Base-by-base conservation (phyloP, 192 early-diverging fungal genomes). In the Gamsiella multidivaricata region DNA sequence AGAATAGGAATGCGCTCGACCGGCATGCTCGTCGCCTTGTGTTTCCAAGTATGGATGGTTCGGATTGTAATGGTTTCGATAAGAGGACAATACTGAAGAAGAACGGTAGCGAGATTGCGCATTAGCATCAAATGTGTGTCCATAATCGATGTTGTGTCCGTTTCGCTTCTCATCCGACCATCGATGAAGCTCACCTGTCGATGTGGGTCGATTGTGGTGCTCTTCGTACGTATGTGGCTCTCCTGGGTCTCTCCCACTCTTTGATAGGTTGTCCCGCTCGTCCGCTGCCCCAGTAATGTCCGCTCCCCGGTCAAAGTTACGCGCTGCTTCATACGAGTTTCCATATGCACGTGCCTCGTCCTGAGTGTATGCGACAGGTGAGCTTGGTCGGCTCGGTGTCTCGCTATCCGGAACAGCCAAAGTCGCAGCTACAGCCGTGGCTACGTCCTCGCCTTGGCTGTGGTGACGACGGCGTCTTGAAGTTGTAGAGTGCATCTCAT, bases 21-120 rank as follows among this genome's bases (percentile, higher is more conserved):
- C n/a, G 31, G 18, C 36, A 45, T 46, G 8, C 9, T 61, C 45
- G 26, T 2, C 28, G 2, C 2, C 0, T 11, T n/a, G 43, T n/a
- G 39, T 20, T 37, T n/a, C n/a, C 7, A 15, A 33, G 59, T 5
- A 31, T 54, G 39, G 23, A 39, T 41, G 39, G 25, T 39, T 58
- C 5, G 37, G 6, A n/a, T 41, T 25, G 58, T 60, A 60, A 2
- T 4, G 12, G 6, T 62, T 47, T 2, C 61, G 47, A n/a, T 64
- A 54, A 53, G 65, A 46, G 1, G 63, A 45, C 29, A 55, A 42
- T 11, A 50, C 65, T 5, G 65, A 58, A 9, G 65, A 50, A 5
- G 65, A 56, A 7, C 65, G 63, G 36, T 54, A 39, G 28, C 33
- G 63, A 55, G 22, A 18, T 15, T 29, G 61, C 10, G 23, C 20